Conservation (phyloP, 2,329 filamentous ascomycete genomes). For the Pseudogymnoascus sp. region DNA sequence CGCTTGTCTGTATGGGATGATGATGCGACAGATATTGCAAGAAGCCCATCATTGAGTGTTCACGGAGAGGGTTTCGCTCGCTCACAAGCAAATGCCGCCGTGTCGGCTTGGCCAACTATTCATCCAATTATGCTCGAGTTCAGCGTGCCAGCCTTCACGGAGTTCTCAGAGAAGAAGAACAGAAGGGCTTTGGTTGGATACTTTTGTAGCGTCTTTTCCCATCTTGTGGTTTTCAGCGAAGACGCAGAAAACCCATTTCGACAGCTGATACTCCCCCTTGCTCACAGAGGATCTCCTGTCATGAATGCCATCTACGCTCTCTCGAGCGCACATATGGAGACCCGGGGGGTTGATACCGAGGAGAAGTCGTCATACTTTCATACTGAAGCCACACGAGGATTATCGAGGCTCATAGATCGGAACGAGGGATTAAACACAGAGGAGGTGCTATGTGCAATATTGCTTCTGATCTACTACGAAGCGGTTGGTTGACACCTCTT, state of each 20-base stretch:
- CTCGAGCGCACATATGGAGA: conserved; percentile 75
- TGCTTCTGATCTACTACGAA: conserved; percentile 56
- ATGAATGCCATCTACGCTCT: conserved; percentile 81
- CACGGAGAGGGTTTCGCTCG: not conserved
- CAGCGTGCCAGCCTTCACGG: conserved; percentile 44
- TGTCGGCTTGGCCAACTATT: not conserved
- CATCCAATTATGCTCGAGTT: conserved; percentile 39
- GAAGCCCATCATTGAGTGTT: not conserved
- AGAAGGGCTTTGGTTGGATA: conserved; percentile 51
- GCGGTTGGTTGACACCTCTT: conserved; percentile 38
- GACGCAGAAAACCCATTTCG: conserved; percentile 57
- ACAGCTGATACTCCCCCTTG: conserved; percentile 54
- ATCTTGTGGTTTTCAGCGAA: conserved; percentile 58
- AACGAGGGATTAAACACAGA: conserved; percentile 44
- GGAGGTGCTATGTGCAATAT: conserved; percentile 53
- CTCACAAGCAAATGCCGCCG: conserved; percentile 19
- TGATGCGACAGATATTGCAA: not conserved
- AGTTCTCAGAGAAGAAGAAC: conserved; percentile 48
- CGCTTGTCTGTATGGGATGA: not conserved
- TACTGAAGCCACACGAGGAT: conserved; percentile 49
- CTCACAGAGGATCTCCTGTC: conserved; percentile 48
- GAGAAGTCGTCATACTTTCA: conserved; percentile 54
- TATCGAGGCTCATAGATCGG: conserved; percentile 49
- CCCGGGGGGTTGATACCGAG: conserved; percentile 42
- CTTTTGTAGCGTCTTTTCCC: conserved; percentile 56